A percentile compares a stretch with the other conserved stretches of the same genome.
phyloP scores from a whole-genome alignment of 2,329 filamentous ascomycete genomes.

The Penicillium sp. region DNA sequence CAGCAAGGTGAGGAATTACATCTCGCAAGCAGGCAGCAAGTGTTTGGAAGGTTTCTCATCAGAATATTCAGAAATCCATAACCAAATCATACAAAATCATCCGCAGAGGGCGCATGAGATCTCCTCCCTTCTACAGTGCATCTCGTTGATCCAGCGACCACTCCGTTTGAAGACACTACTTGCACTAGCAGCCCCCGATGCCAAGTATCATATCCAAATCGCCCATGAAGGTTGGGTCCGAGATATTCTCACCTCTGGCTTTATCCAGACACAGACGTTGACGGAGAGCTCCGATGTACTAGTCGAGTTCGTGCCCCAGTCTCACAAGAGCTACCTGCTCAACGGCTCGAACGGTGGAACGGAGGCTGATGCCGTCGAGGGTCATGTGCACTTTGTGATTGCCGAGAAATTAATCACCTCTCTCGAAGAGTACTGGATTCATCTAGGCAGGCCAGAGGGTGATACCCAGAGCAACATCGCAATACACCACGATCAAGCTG shows the following conservation, averaged over 20 bases:
- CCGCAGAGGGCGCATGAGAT: background rate
- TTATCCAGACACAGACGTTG: background rate
- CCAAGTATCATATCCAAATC: background rate
- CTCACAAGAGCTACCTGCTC: background rate
- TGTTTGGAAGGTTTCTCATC: too few species aligned
- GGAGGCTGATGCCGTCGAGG: background rate
- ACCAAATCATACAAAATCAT: background rate
- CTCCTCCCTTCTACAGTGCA: background rate
- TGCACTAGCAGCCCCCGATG: background rate
- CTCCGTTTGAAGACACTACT: background rate
- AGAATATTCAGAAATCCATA: background rate
- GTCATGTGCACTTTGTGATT: background rate
- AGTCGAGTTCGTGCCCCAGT: background rate
- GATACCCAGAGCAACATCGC: background rate
- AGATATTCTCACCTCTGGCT: background rate
- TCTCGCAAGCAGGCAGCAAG: too few species aligned
- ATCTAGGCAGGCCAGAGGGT: background rate
- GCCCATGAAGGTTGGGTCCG: background rate
- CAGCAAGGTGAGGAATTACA: background rate
- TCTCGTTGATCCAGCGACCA: background rate
- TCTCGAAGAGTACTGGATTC: background rate
- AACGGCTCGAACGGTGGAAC: background rate
- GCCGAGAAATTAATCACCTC: background rate
- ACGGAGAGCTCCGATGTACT: background rate
- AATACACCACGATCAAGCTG: background rate